Evolutionary conservation across 257 asterid species (phyloP).

Genomic region (Ehretia macrophylla): DNA sequence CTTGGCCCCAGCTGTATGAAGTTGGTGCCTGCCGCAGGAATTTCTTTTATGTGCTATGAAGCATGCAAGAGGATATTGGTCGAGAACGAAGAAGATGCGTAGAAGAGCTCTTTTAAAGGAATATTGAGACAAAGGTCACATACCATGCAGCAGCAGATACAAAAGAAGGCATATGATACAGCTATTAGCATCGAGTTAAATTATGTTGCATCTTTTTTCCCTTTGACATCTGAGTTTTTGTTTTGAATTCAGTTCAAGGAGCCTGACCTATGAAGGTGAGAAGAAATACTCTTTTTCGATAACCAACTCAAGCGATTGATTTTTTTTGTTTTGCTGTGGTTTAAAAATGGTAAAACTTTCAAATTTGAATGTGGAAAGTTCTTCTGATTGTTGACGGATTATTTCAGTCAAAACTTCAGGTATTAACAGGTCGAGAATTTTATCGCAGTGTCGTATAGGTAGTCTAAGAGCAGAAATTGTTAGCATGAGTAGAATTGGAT

Average conservation of each 20-base stretch:
- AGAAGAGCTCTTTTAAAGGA: constrained; percentile 7
- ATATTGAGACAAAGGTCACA: constrained; percentile 7
- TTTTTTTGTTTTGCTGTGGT: not conserved
- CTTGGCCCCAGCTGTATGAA: constrained; percentile 92
- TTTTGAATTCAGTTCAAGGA: not conserved
- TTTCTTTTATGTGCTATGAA: constrained; percentile 95
- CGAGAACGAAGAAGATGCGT: constrained; percentile 59
- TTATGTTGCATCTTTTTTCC: not conserved
- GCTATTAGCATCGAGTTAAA: constrained; percentile 5
- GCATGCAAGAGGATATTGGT: constrained; percentile 88
- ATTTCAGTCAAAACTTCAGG: no score
- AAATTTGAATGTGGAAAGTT: no score
- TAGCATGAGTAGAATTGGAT: no score
- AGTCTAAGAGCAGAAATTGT: no score
- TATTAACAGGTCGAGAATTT: no score
- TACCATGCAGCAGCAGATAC: constrained; percentile 1
- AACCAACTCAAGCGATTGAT: not conserved
- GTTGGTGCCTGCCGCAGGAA: constrained; percentile 95
- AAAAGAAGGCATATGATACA: constrained; percentile 10
- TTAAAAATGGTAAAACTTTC: not conserved
- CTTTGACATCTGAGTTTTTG: constrained; percentile 4
- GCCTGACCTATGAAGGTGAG: not conserved
- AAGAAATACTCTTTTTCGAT: not conserved
- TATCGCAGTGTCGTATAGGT: no score
- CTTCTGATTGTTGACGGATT: no score